Conservation (phyloP, 495 filamentous ascomycete species). For the Pyrenula massariospora region DNA sequence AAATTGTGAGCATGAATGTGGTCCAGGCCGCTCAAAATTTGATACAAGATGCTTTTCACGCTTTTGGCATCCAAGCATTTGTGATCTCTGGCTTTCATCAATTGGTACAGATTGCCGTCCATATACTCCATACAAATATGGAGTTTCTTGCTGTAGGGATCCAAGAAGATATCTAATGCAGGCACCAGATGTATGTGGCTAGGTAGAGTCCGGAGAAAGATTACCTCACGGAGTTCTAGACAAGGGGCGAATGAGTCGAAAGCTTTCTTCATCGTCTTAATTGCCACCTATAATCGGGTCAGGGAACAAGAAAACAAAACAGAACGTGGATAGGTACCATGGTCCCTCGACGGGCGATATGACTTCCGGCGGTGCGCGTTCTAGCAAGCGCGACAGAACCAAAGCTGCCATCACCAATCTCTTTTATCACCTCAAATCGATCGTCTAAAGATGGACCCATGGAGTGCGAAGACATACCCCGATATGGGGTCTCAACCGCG, state of each 20-base stretch:
- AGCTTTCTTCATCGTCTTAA: slow-evolving; percentile 99
- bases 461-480: slow-evolving; percentile 30
- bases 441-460: slow-evolving; percentile 50
- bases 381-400: slow-evolving; percentile 89
- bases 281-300: slow-evolving; percentile 63
- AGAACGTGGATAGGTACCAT: slow-evolving; percentile 52
- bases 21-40: slow-evolving; percentile 90
- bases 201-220: slow-evolving; percentile 85
- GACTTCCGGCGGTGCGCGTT: slow-evolving; percentile 79
- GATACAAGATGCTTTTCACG: slow-evolving; percentile 95
- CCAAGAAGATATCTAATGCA: slow-evolving; percentile 96
- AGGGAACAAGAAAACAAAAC: slow-evolving; percentile 11
- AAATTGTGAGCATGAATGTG: slow-evolving; percentile 96
- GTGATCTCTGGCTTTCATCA: slow-evolving; percentile 97
- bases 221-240: slow-evolving; percentile 87
- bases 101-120: slow-evolving; percentile 97
- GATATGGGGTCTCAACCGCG: slow-evolving; percentile 41
- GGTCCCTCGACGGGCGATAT: slow-evolving; percentile 79
- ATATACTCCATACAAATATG: slow-evolving; percentile 99
- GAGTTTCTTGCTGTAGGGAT: slow-evolving; percentile 86
- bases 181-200: slow-evolving; percentile 86
- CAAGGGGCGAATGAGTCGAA: slow-evolving; percentile 88
- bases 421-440: slow-evolving; percentile 92
- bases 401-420: slow-evolving; percentile 98
- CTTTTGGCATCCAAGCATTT: slow-evolving; percentile 80